phyloP scores from a whole-genome alignment of 768 basidiomycete genomes.

The Fibroporia radiculosa region DNA sequence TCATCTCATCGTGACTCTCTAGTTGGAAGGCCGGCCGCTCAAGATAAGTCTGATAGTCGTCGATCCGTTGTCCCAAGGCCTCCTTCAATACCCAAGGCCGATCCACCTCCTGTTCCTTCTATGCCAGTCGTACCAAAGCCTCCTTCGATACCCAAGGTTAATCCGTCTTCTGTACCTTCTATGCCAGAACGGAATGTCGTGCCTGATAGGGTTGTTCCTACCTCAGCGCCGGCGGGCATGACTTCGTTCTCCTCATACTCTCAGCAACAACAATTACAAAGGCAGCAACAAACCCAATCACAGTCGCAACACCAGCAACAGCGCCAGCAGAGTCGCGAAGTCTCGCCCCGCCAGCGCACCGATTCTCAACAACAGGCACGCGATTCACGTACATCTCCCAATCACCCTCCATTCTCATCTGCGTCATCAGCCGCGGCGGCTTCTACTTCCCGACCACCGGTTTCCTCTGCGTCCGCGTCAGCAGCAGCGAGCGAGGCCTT shows the following conservation, averaged over 20 bases:
- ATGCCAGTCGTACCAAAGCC: too few relatives aligned
- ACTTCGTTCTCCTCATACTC: conserved; percentile 5
- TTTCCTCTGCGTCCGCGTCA: conserved; percentile 2
- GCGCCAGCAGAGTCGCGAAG: conserved; percentile 8
- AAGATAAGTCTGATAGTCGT: too few relatives aligned
- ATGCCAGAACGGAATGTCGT: not conserved
- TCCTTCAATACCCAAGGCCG: too few relatives aligned
- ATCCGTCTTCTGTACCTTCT: too few relatives aligned
- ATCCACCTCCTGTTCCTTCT: too few relatives aligned
- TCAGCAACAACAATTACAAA: conserved; percentile 9
- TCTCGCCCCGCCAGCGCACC: conserved; percentile 7
- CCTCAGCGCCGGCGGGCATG: not conserved
- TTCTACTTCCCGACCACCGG: conserved; percentile 3
- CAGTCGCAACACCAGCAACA: conserved; percentile 4
- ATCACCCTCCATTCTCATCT: conserved; percentile 9
- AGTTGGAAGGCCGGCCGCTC: not conserved
- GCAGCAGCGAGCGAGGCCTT: conserved; percentile 30
- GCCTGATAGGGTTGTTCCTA: not conserved
- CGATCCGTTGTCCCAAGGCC: too few relatives aligned
- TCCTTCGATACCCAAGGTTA: too few relatives aligned
- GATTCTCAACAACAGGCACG: conserved; percentile 9
- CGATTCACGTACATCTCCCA: conserved; percentile 7
- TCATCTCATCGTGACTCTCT: not conserved
- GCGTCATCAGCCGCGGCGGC: conserved; percentile 10
- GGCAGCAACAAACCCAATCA: conserved; percentile 6